Percentiles rank a stretch among this genome's conserved stretches.
phyloP scores from a whole-genome alignment of 345 rosid genomes.

The Populus euphratica region DNA sequence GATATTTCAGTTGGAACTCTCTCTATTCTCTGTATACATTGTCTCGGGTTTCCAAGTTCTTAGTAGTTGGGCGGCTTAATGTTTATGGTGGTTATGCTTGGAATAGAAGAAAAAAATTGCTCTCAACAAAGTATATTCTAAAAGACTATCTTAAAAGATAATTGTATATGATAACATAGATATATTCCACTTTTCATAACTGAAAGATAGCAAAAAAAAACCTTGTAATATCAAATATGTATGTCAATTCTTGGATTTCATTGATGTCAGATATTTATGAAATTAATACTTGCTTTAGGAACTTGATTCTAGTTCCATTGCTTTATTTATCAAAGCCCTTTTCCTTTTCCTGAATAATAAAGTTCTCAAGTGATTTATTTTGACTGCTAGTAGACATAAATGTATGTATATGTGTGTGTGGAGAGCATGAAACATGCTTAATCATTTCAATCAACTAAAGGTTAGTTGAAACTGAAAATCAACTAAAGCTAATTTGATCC shows the following conservation, averaged over 20 bases:
- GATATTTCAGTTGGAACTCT: background rate
- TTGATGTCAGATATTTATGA: constrained; percentile 14
- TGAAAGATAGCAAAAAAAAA: background rate
- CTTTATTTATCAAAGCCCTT: background rate
- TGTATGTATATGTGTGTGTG: background rate
- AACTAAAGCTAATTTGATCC: constrained; percentile 9
- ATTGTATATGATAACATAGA: background rate
- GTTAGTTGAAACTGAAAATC: constrained; percentile 16
- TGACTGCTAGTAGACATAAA: background rate
- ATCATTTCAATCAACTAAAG: constrained; percentile 23
- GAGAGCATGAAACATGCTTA: constrained; percentile 31
- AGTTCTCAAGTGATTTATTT: constrained; percentile 4
- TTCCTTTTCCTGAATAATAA: background rate
- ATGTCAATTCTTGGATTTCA: constrained; percentile 4
- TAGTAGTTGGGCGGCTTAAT: constrained; percentile 7
- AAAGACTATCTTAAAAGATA: background rate
- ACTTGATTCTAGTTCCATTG: constrained; percentile 27
- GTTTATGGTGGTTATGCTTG: background rate
- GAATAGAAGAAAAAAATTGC: background rate
- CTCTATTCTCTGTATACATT: background rate
- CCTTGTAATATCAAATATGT: background rate
- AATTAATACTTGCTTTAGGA: constrained; percentile 6
- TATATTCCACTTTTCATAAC: constrained; percentile 12
- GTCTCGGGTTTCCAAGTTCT: background rate
- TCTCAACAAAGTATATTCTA: constrained; percentile 18